Evolutionary conservation across 2,329 filamentous ascomycete genomes (phyloP).

Genomic region (Ophiocordyceps sinensis): DNA sequence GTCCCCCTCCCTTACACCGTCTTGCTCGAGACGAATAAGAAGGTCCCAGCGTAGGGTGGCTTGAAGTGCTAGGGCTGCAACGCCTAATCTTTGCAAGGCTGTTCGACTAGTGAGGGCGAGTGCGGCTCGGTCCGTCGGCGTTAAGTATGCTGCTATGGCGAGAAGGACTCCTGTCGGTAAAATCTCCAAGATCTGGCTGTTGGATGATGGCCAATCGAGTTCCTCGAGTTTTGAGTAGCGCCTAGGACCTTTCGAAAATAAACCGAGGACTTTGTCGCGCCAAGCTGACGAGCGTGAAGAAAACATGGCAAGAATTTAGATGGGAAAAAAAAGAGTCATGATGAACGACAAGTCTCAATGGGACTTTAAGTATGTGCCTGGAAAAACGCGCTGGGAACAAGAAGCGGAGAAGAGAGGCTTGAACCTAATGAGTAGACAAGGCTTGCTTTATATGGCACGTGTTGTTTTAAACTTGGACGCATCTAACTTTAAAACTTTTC

Average conservation of each 20-base stretch:
- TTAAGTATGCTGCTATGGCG: neutral
- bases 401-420: too few species aligned
- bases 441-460: too few species aligned
- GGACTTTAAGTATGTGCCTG: too few species aligned
- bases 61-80: neutral
- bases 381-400: too few species aligned
- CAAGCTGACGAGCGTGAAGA: too few species aligned
- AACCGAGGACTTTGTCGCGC: neutral
- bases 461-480: too few species aligned
- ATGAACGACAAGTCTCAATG: too few species aligned
- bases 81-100: neutral
- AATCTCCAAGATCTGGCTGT: neutral
- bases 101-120: neutral
- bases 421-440: too few species aligned
- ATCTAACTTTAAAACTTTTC: too few species aligned
- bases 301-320: too few species aligned
- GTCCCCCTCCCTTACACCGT: neutral
- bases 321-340: too few species aligned
- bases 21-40: neutral
- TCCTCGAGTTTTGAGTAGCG: neutral
- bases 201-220: neutral
- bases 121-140: neutral
- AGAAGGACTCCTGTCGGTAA: neutral
- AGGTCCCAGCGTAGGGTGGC: neutral
- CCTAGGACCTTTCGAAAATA: neutral